Evolutionary conservation across 805 yeast genomes (phyloP).

Genomic region (Kuraishia hungarica): DNA sequence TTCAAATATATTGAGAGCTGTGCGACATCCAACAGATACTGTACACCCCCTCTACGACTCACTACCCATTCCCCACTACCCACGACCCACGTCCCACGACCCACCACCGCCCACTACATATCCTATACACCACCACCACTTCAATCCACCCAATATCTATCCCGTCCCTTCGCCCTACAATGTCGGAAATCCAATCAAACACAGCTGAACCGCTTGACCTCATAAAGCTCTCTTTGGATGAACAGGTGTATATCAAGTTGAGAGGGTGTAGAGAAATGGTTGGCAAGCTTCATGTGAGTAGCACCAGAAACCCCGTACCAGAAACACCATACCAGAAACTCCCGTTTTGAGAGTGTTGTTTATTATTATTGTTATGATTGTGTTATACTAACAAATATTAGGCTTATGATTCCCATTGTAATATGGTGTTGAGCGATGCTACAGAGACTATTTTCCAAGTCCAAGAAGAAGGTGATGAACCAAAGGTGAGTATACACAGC

Average conservation of each 20-base stretch:
- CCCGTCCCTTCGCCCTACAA: conserved; percentile 1
- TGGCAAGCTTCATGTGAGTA: conserved; percentile 73
- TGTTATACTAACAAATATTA: conserved; percentile 13
- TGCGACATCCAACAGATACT: too few relatives aligned
- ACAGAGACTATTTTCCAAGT: conserved; percentile 67
- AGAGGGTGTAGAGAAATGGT: conserved; percentile 91
- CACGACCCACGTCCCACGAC: too few relatives aligned
- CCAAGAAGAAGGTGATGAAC: conserved; percentile 37
- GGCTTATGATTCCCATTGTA: conserved; percentile 95
- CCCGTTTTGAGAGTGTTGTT: too few relatives aligned
- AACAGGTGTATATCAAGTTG: conserved; percentile 75
- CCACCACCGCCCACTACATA: too few relatives aligned
- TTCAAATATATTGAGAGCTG: too few relatives aligned
- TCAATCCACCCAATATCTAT: too few relatives aligned
- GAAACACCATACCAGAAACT: too few relatives aligned
- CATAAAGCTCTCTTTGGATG: conserved; percentile 80
- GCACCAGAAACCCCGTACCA: too few relatives aligned
- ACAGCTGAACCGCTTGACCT: conserved; percentile 80
- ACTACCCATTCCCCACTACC: too few relatives aligned
- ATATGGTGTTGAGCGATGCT: conserved; percentile 90
- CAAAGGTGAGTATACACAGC: conserved; percentile 16
- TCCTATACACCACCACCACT: too few relatives aligned
- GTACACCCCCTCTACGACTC: too few relatives aligned
- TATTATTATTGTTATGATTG: too few relatives aligned
- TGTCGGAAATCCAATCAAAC: conserved; percentile 14